Percentiles rank a stretch among this genome's conserved stretches.
These are phyloP conservation scores for Elsinoe ampelina DNA, from an alignment of 2,329 filamentous ascomycete species.

Conservation along the genomic window DNA sequence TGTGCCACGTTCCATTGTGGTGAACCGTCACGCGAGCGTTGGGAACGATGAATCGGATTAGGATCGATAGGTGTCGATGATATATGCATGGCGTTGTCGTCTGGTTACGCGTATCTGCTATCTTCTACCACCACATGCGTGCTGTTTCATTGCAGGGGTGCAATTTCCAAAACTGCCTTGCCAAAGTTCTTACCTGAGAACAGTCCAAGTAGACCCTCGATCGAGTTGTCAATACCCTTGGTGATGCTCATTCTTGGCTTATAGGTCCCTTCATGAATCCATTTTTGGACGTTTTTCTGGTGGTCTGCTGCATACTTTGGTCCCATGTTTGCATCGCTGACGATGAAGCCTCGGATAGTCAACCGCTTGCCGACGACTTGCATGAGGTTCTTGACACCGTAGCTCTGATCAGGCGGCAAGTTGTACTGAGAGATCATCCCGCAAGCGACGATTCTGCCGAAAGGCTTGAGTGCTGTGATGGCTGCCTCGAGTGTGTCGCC, in stretches of 20 bases:
- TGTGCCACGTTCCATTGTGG: too few relatives aligned
- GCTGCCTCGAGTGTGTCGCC: constrained; percentile 65
- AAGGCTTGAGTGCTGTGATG: constrained; percentile 52
- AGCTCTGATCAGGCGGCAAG: constrained; percentile 44
- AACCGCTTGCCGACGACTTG: constrained; percentile 59
- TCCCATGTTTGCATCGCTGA: constrained; percentile 55
- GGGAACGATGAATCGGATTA: too few relatives aligned
- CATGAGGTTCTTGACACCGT: constrained; percentile 59
- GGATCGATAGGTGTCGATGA: too few relatives aligned
- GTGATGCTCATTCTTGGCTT: constrained; percentile 61
- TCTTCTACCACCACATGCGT: neutral
- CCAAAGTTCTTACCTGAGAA: constrained; percentile 74
- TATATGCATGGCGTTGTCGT: neutral
- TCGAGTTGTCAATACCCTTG: constrained; percentile 66
- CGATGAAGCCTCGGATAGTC: constrained; percentile 68
- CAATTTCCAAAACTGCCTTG: constrained; percentile 69
- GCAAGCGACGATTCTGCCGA: constrained; percentile 56
- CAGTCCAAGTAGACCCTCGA: constrained; percentile 65
- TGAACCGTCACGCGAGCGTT: too few relatives aligned
- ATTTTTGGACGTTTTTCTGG: constrained; percentile 64
- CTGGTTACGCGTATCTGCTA: neutral
- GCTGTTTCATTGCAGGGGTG: constrained; percentile 15
- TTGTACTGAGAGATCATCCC: constrained; percentile 75
- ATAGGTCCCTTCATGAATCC: constrained; percentile 67
- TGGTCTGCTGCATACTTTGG: constrained; percentile 60